Evolutionary conservation across 1,139 yeast species (phyloP).

Genomic region (Candida glucosophila): DNA sequence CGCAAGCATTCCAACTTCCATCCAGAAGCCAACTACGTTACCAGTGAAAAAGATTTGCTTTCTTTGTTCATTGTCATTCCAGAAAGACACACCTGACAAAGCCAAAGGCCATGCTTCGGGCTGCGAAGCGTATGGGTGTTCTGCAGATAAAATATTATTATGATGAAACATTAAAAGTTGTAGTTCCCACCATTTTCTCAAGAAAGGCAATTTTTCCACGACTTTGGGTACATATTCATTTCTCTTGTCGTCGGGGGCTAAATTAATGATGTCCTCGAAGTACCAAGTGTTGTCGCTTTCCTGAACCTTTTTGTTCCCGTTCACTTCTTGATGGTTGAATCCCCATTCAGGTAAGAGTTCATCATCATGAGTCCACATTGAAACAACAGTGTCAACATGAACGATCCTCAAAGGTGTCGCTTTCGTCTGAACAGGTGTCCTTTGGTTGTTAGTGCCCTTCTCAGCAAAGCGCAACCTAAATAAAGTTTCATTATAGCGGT

Average conservation of each 20-base stretch:
- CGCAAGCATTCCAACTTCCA: slow-evolving; percentile 63
- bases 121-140: slow-evolving; percentile 93
- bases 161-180: slow-evolving; percentile 87
- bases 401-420: slow-evolving; percentile 60
- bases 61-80: slow-evolving; percentile 64
- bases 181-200: slow-evolving; percentile 82
- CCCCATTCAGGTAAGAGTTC: slow-evolving; percentile 91
- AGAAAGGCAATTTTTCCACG: slow-evolving; percentile 57
- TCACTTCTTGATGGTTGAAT: slow-evolving; percentile 81
- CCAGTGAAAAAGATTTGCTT: slow-evolving; percentile 85
- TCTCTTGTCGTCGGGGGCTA: slow-evolving; percentile 51
- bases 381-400: slow-evolving; percentile 83
- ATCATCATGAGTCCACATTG: slow-evolving; percentile 91
- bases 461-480: slow-evolving; percentile 58
- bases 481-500: slow-evolving; percentile 66
- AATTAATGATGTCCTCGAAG: slow-evolving; percentile 61
- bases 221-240: slow-evolving; percentile 48
- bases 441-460: slow-evolving; percentile 26
- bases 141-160: slow-evolving; percentile 76
- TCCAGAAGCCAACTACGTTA: slow-evolving; percentile 88
- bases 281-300: slow-evolving; percentile 69
- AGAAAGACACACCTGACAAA: slow-evolving; percentile 87
- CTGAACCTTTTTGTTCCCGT: slow-evolving; percentile 77
- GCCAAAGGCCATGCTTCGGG: slow-evolving; percentile 95
- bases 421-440: slow-evolving; percentile 56